Percentiles rank a stretch among this genome's conserved stretches.
Conservation (phyloP, 768 basidiomycete genomes). For the Pisolithus sp. region DNA sequence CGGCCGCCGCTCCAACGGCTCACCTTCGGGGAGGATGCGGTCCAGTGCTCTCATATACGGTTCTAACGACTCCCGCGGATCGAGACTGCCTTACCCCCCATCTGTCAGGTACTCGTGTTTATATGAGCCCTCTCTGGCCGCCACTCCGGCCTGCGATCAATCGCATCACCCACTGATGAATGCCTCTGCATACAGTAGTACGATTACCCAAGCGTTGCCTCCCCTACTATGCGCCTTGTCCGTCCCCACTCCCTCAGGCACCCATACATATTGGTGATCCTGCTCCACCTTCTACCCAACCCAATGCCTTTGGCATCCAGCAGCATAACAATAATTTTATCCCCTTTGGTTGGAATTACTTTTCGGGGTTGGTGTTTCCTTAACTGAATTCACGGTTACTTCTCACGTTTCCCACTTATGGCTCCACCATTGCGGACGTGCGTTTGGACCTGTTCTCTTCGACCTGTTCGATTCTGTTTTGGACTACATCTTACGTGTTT, state of each 20-base stretch:
- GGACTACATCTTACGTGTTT: too few species aligned
- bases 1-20: slow-evolving; percentile 45
- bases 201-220: slow-evolving; percentile 41
- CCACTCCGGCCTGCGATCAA: slow-evolving; percentile 24
- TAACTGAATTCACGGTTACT: too few species aligned
- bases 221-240: slow-evolving; percentile 42
- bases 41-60: slow-evolving; percentile 45
- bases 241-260: slow-evolving; percentile 44
- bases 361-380: too few species aligned
- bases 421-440: too few species aligned
- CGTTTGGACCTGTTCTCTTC: too few species aligned
- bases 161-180: slow-evolving; percentile 28
- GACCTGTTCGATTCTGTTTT: too few species aligned
- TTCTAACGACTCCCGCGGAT: slow-evolving; percentile 60
- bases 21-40: slow-evolving; percentile 56
- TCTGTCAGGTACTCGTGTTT: slow-evolving; percentile 69
- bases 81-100: slow-evolving; percentile 64
- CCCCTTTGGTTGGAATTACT: slow-evolving; percentile 30
- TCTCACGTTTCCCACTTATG: too few species aligned
- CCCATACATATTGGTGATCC: slow-evolving; percentile 35
- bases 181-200: slow-evolving; percentile 26
- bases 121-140: slow-evolving; percentile 50
- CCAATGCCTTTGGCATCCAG: slow-evolving; percentile 28
- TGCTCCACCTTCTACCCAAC: slow-evolving; percentile 17
- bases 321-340: slow-evolving; percentile 27